Conservation (phyloP, 2,329 filamentous ascomycete species). For the Pseudohalonectria lignicola region DNA sequence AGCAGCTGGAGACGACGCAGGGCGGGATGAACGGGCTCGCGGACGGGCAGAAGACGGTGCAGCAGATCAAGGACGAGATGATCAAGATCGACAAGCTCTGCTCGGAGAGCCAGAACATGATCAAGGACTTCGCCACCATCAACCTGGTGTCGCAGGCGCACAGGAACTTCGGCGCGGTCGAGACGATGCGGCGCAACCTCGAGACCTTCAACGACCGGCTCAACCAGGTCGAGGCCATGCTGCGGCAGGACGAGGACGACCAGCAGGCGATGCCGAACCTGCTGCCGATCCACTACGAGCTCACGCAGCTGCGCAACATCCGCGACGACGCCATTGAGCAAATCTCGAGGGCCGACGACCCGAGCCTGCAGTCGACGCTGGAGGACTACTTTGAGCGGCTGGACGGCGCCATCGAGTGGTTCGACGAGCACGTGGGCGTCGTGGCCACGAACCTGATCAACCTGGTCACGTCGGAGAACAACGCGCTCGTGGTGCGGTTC, state of each 20-base stretch:
- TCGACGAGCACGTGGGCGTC: slow-evolving; percentile 86
- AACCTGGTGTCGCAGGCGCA: slow-evolving; percentile 89
- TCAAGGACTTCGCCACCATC: slow-evolving; percentile 89
- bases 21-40: slow-evolving; percentile 80
- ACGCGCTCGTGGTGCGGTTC: slow-evolving; percentile 79
- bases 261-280: slow-evolving; percentile 86
- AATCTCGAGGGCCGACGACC: slow-evolving; percentile 67
- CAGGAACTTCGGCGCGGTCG: slow-evolving; percentile 87
- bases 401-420: slow-evolving; percentile 84
- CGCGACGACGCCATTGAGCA: slow-evolving; percentile 95
- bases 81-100: slow-evolving; percentile 97
- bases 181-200: slow-evolving; percentile 85
- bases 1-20: slow-evolving; percentile 91
- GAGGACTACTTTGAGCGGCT: slow-evolving; percentile 82
- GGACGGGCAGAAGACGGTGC: slow-evolving; percentile 84
- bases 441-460: slow-evolving; percentile 85
- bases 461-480: slow-evolving; percentile 76
- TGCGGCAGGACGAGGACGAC: slow-evolving; percentile 76
- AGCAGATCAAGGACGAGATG: slow-evolving; percentile 94
- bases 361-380: slow-evolving; percentile 67
- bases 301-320: slow-evolving; percentile 87
- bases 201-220: slow-evolving; percentile 78
- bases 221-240: slow-evolving; percentile 62
- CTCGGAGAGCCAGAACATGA: slow-evolving; percentile 94
- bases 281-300: slow-evolving; percentile 78